These are phyloP conservation scores for Paramecium primaurelia DNA, from an alignment of 73 alveolate species.

Conservation along the genomic window DNA sequence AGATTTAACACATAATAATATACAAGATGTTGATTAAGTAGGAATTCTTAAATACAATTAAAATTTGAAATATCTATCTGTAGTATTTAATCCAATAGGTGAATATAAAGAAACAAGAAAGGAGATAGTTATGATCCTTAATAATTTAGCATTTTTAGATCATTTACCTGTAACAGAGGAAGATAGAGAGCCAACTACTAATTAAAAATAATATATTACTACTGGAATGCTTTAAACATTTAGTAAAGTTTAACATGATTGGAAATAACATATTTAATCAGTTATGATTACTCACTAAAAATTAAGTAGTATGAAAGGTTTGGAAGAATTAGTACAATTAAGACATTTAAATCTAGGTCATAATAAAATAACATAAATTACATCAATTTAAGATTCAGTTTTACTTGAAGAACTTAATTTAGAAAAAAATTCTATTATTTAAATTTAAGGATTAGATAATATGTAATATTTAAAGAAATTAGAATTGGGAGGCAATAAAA, in stretches of 20 bases:
- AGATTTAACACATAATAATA: slow-evolving; percentile 90
- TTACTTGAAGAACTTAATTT: slow-evolving; percentile 89
- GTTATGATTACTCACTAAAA: slow-evolving; percentile 67
- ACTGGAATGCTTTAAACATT: slow-evolving; percentile 15
- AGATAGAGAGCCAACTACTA: slow-evolving; percentile 58
- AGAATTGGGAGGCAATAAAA: slow-evolving; percentile 85
- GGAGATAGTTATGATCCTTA: slow-evolving; percentile 53
- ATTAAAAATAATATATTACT: slow-evolving; percentile 17
- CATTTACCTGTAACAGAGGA: slow-evolving; percentile 56
- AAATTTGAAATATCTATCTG: slow-evolving; percentile 51
- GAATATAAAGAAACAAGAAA: slow-evolving; percentile 65
- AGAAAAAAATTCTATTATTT: slow-evolving; percentile 83
- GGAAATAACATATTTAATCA: slow-evolving; percentile 71
- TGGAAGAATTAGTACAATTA: slow-evolving; percentile 65
- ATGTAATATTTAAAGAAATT: slow-evolving; percentile 73
- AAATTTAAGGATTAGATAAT: slow-evolving; percentile 79
- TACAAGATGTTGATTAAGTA: slow-evolving; percentile 76
- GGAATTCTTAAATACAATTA: background rate
- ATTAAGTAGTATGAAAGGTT: slow-evolving; percentile 61
- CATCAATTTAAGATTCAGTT: slow-evolving; percentile 78
- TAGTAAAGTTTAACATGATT: slow-evolving; percentile 55
- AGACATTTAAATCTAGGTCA: slow-evolving; percentile 80
- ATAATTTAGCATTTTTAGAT: slow-evolving; percentile 64
- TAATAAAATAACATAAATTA: slow-evolving; percentile 81
- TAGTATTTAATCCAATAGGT: slow-evolving; percentile 78